Evolutionary conservation across 495 filamentous ascomycete species (phyloP).

Genomic region (Penicillium ucsense): DNA sequence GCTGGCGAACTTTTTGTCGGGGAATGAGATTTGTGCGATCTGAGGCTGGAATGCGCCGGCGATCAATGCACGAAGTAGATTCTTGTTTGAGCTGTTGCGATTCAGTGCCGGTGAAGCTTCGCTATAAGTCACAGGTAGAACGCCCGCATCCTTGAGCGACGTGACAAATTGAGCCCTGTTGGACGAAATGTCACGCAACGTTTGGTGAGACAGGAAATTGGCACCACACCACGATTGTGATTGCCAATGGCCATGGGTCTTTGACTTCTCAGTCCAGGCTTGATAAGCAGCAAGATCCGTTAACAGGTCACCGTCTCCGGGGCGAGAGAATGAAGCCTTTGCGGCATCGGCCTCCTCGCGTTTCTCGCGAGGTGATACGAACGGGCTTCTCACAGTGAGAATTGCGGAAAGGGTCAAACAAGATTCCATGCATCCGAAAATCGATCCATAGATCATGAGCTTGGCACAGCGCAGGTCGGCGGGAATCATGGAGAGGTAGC

Average conservation of each 20-base stretch:
- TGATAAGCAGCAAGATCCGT: conserved; percentile 78
- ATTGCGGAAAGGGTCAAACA: conserved; percentile 86
- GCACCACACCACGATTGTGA: conserved; percentile 73
- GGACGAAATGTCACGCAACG: conserved; percentile 75
- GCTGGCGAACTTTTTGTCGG: conserved; percentile 87
- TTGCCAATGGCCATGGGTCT: conserved; percentile 45
- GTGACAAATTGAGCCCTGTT: conserved; percentile 79
- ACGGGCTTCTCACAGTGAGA: conserved; percentile 74
- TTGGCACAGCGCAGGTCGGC: conserved; percentile 90
- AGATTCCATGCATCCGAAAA: conserved; percentile 83
- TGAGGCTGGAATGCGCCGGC: conserved; percentile 88
- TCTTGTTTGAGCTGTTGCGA: conserved; percentile 41
- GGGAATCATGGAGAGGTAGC: conserved; percentile 87
- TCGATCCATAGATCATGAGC: conserved; percentile 89
- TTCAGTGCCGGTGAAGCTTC: conserved; percentile 29
- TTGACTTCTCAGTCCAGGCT: conserved; percentile 60
- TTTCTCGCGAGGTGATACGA: conserved; percentile 69
- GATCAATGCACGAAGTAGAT: conserved; percentile 77
- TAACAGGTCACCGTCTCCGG: conserved; percentile 74
- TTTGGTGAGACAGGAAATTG: conserved; percentile 78
- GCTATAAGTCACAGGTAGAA: conserved; percentile 49
- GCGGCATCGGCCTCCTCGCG: conserved; percentile 76
- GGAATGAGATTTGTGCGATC: conserved; percentile 80
- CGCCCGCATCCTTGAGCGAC: conserved; percentile 76
- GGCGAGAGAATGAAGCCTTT: conserved; percentile 54